Evolutionary conservation across 148 eudicot genomes (phyloP).

Genomic region (Vaccinium corymbosum): DNA sequence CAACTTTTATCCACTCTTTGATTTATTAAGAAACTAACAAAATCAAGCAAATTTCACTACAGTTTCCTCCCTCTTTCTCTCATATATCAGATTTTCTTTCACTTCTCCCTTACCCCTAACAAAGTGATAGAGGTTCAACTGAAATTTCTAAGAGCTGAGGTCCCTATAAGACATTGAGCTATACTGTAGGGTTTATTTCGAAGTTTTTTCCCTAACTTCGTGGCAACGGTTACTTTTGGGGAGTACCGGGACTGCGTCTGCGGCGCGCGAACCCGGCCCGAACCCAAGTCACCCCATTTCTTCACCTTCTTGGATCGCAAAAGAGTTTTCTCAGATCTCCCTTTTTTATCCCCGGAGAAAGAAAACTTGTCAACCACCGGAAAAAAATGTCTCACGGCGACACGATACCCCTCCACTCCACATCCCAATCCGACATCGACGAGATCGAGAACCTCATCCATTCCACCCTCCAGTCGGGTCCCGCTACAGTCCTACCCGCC

Average conservation of each 20-base stretch:
- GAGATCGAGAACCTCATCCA: conserved; percentile 90
- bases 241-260: background rate
- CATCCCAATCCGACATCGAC: conserved; percentile 93
- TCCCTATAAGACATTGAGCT: background rate
- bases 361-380: background rate
- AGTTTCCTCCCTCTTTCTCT: too few relatives aligned
- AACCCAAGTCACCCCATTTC: background rate
- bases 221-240: background rate
- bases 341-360: background rate
- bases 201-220: background rate
- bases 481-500: conserved; percentile 60
- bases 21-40: too few relatives aligned
- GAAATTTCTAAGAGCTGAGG: background rate
- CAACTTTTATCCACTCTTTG: too few relatives aligned
- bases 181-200: background rate
- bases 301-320: background rate
- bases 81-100: too few relatives aligned
- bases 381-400: conserved; percentile 33
- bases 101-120: too few relatives aligned
- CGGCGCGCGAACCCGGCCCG: background rate
- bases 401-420: conserved; percentile 53
- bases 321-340: background rate
- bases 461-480: conserved; percentile 44
- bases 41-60: too few relatives aligned
- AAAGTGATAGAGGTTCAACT: background rate